Percentiles rank a stretch among this genome's conserved stretches.
These are phyloP conservation scores for Beta macrorhiza DNA, from an alignment of 179 eudicot genomes.

Conservation along the genomic window DNA sequence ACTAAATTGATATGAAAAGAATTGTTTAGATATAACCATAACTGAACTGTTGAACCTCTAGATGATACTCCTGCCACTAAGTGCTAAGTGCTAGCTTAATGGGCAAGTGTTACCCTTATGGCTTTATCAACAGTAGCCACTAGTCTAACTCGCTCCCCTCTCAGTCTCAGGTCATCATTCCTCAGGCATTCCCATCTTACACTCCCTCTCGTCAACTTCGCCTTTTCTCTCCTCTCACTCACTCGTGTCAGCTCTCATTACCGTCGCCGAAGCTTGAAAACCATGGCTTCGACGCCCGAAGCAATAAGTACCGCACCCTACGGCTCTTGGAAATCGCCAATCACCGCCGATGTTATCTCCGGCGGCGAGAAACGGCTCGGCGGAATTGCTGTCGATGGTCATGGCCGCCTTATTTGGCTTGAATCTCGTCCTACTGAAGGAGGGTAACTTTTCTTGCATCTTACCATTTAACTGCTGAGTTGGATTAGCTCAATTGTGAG, in stretches of 20 bases:
- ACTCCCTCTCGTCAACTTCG: neutral
- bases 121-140: constrained; percentile 8
- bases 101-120: neutral
- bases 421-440: constrained; percentile 53
- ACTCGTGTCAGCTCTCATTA: neutral
- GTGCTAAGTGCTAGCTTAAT: too few species aligned
- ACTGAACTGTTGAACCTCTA: too few species aligned
- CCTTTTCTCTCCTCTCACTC: constrained; percentile 6
- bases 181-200: neutral
- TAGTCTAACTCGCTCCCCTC: constrained; percentile 13
- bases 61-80: too few species aligned
- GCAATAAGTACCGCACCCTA: constrained; percentile 37
- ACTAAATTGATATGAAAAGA: too few species aligned
- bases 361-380: constrained; percentile 47
- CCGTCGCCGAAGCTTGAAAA: constrained; percentile 15
- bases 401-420: constrained; percentile 49
- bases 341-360: constrained; percentile 48
- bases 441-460: constrained; percentile 27
- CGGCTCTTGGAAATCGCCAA: constrained; percentile 62
- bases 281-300: constrained; percentile 32
- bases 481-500: neutral
- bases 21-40: too few species aligned
- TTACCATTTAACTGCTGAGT: neutral
- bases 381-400: constrained; percentile 45
- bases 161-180: neutral